A percentile compares a stretch with the other conserved stretches of the same genome.
These are phyloP conservation scores for Penstemon davidsonii DNA, from an alignment of 257 asterid species.

Conservation along the genomic window DNA sequence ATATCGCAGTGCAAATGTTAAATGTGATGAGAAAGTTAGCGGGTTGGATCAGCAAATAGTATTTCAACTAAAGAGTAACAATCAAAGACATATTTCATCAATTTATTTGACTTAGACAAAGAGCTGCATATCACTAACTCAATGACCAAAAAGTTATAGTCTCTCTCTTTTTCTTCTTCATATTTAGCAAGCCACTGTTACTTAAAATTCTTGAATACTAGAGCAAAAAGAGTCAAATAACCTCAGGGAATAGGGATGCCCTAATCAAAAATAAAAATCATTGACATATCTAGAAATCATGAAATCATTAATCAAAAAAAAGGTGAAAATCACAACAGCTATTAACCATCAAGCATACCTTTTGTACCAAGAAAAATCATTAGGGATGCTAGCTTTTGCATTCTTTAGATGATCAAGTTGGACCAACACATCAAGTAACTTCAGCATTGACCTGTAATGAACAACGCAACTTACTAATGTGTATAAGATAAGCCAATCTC, in stretches of 20 bases:
- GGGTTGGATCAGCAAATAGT: background rate
- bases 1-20: constrained; percentile 12
- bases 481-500: constrained; percentile 15
- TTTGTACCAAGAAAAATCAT: constrained; percentile 99
- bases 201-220: background rate
- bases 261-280: background rate
- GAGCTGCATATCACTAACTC: background rate
- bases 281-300: constrained; percentile 14
- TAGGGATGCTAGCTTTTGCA: constrained; percentile 98
- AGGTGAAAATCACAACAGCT: background rate
- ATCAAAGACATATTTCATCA: too few relatives aligned
- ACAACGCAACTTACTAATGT: constrained; percentile 21
- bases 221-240: constrained; percentile 14
- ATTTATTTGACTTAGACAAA: constrained; percentile 2
- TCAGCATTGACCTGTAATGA: constrained; percentile 90
- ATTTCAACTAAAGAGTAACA: background rate
- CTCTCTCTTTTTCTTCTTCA: too few relatives aligned
- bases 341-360: constrained; percentile 51
- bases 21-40: background rate
- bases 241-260: background rate
- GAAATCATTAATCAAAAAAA: constrained; percentile 5
- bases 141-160: too few relatives aligned
- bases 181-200: too few relatives aligned
- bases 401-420: constrained; percentile 99
- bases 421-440: constrained; percentile 86